Base-by-base conservation (phyloP, 495 filamentous ascomycete genomes). In the Echria macrotheca region DNA sequence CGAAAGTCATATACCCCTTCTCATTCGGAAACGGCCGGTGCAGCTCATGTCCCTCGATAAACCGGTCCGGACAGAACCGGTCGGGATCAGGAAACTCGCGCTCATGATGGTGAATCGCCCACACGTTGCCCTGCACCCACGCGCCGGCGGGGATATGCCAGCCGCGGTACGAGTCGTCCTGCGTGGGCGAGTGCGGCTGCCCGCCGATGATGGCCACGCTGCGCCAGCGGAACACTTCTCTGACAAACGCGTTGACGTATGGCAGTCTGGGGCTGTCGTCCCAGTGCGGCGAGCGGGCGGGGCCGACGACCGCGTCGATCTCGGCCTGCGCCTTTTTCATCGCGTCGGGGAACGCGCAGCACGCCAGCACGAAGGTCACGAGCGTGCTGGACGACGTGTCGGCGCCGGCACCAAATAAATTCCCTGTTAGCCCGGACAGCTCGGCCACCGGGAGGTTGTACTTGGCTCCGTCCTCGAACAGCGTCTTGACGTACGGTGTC, bases 361-460 rank as follows among this genome's bases (percentile, higher is more conserved):
- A 75, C 7, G 79, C 82, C 2, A 86, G 70, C 6, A 85, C 65
- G 26, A 81, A 82, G 11, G 76, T 81, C 57, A 80, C 75, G 21
- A 86, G 64, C 0, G 82, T 83, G 29, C 77, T 77, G 7, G 80
- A 80, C 3, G 80, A 82, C 5, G 82, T 86, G 63, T 86, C 82
- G 23, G 76, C 73, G 22, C 82, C 82, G 9, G 82, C 82, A 1
- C 80, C 82, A 49, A 85, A 85, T 28, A 86, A 66, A 31, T 78
- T 81, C 2, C 78, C 80, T 0, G 76, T 78, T 1, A 83, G 66
- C 52, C 71, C 71, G 10, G 80, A 78, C 47, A 85, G 75, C 57
- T 84, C 78, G 22, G 65, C 67, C 40, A 71, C 67, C 22, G 67
- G 68, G 4, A 85, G 68, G 28, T 74, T 65, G 51, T 77, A 68